phyloP scores from a whole-genome alignment of 2,329 filamentous ascomycete genomes.

The Lasiodiplodia gonubiensis region DNA sequence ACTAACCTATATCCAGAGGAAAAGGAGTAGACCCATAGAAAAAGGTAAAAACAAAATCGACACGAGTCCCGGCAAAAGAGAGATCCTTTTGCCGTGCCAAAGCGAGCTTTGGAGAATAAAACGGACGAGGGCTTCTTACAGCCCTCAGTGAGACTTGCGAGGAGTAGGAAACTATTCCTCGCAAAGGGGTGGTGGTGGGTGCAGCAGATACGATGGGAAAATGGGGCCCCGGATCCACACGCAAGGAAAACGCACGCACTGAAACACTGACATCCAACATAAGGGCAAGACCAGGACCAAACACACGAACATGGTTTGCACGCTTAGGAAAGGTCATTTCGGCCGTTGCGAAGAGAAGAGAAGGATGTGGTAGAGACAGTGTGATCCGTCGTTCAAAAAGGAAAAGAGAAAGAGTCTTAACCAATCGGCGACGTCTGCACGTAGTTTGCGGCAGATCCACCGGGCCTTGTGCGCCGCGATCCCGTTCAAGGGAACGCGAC shows the following conservation, averaged over 20 bases:
- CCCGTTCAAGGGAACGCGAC: slow-evolving; percentile 21
- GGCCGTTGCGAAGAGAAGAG: slow-evolving; percentile 7
- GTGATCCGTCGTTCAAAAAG: not conserved
- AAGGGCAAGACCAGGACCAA: not conserved
- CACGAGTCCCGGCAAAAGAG: slow-evolving; percentile 21
- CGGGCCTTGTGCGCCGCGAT: not conserved
- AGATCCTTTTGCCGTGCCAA: slow-evolving; percentile 11
- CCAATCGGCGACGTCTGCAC: not conserved
- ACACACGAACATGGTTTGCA: not conserved
- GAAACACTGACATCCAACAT: not conserved
- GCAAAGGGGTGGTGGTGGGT: not conserved
- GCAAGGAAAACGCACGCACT: not conserved
- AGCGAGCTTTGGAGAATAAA: not conserved
- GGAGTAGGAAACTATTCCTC: not conserved
- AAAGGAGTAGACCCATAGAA: not conserved
- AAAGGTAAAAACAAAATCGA: not conserved
- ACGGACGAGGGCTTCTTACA: not conserved
- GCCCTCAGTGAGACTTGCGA: not conserved
- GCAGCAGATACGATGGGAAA: not conserved
- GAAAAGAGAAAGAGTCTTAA: not conserved
- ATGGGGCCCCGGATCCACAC: not conserved
- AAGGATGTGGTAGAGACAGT: not conserved
- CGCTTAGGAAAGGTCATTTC: not conserved
- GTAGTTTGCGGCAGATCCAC: not conserved
- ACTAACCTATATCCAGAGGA: not conserved